Base-by-base conservation (phyloP, 345 rosid genomes). In the Hypericum androsaemum region DNA sequence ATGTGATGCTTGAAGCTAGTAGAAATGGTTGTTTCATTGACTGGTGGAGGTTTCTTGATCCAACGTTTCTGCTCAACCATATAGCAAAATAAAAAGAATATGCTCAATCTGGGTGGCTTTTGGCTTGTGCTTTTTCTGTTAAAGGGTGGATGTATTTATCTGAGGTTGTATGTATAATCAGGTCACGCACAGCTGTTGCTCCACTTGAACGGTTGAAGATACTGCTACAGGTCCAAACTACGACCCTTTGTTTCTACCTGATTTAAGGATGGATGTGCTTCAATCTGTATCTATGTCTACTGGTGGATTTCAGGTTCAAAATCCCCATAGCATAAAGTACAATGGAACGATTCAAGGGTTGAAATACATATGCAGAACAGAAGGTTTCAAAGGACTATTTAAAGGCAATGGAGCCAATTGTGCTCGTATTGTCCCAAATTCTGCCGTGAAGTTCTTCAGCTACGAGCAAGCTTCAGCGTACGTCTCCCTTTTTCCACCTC, bases 131-230 rank as follows among this genome's bases (percentile, higher is more conserved):
- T 22, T 22, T 22, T 22, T 1, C 32, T 22, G 32, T 22, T 1
- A 1, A 22, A 22, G 32, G 32, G 32, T 22, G 32, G 32, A 22
- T 22, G 32, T 22, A 1, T 22, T 22, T 22, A 4, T 22, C 32
- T 22, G 32, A 22, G 32, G 32, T 22, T 22, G 32, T 22, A 22
- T 22, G 32, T 22, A 4, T 22, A 22, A 22, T 66, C 76, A 83
- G 99, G 73, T 94, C 99, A 46, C 85, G 99, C 43, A 86, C 97
- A 53, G 94, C 95, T 12, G 95, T 94, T 68, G 99, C 99, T 54
- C 99, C 99, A 11, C 67, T 94, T 59, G 99, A 94, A 65, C 82
- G 99, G 66, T 64, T 94, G 75, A 88, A 94, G 74, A 94, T 94
- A 53, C 75, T 88, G 54, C 90, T 94, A 41, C 99, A 94, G 98